These are phyloP conservation scores for Ceratobasidium sp. DNA, from an alignment of 1,284 basidiomycete species.

Conservation along the genomic window DNA sequence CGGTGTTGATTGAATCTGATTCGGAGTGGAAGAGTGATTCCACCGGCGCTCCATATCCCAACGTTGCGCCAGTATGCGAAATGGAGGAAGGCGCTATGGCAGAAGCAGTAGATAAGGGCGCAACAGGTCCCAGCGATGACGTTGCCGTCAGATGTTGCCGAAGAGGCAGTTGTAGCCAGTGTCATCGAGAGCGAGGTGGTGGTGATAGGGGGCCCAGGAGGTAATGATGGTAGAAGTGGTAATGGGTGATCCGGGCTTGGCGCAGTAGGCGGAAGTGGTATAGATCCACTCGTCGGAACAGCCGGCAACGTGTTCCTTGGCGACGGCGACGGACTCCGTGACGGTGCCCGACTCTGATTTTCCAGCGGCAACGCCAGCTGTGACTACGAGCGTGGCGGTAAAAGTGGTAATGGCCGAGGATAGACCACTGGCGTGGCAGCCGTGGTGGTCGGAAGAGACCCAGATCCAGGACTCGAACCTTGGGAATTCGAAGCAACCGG, in stretches of 20 bases:
- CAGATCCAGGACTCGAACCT: slow-evolving; percentile 1
- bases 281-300: slow-evolving; percentile 10
- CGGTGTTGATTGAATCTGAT: not conserved
- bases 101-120: not conserved
- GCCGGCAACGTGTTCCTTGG: slow-evolving; percentile 1
- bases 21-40: not conserved
- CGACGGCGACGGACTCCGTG: not conserved
- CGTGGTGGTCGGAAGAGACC: not conserved
- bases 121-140: not conserved
- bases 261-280: slow-evolving; percentile 5
- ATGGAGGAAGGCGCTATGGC: not conserved
- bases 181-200: not conserved
- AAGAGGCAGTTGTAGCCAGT: not conserved
- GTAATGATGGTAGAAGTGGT: not conserved
- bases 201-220: not conserved
- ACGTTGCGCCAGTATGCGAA: not conserved
- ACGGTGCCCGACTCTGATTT: not conserved
- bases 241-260: slow-evolving; percentile 8
- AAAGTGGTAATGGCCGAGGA: slow-evolving; percentile 1
- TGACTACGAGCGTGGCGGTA: not conserved
- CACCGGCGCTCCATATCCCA: not conserved
- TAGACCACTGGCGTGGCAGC: not conserved
- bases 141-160: not conserved
- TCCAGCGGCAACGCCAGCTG: slow-evolving; percentile 19
- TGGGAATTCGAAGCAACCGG: not conserved